A percentile compares a stretch with the other conserved stretches of the same genome.
Evolutionary conservation across 148 eudicot genomes (phyloP).

Genomic region (Chenopodium quinoa): DNA sequence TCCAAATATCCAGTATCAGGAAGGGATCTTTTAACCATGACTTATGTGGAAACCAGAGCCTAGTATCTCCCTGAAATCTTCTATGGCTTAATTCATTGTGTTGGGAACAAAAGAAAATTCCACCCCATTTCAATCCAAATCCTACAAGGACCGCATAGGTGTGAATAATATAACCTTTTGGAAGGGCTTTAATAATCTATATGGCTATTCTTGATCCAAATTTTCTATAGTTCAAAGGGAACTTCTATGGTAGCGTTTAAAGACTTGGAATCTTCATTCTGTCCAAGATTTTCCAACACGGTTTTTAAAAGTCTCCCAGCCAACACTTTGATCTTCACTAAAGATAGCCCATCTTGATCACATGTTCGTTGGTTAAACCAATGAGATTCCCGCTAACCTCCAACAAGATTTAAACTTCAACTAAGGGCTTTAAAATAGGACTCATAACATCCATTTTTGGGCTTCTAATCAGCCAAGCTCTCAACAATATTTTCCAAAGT

Average conservation of each 20-base stretch:
- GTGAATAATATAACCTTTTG: neutral
- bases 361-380: neutral
- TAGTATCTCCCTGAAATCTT: neutral
- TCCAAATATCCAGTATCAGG: neutral
- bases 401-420: neutral
- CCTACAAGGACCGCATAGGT: neutral
- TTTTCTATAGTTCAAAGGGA: no score
- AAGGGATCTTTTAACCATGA: neutral
- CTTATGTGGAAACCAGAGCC: neutral
- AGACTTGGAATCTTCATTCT: no score
- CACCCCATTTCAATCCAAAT: neutral
- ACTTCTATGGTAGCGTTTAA: no score
- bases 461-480: neutral
- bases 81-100: neutral
- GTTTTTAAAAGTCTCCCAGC: no score
- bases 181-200: neutral
- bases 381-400: neutral
- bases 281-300: no score
- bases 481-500: neutral
- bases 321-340: neutral
- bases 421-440: neutral
- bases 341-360: neutral
- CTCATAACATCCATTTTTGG: no score
- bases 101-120: no score
- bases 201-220: neutral